Base-by-base conservation (phyloP, 2,329 filamentous ascomycete genomes). In the Alternaria sp. region DNA sequence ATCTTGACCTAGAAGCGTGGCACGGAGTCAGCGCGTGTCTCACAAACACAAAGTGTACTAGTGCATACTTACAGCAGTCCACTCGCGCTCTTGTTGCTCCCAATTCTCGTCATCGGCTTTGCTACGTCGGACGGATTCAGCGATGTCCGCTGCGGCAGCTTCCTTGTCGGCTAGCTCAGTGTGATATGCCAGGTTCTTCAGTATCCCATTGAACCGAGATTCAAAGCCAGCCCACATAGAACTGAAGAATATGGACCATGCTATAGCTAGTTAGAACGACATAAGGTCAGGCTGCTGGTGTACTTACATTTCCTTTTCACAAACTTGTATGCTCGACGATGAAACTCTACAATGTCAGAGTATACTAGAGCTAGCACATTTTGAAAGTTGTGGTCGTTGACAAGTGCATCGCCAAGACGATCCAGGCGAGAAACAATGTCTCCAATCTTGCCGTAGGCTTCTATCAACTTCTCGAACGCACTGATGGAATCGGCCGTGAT, bases 151-250 rank as follows among this genome's bases (percentile, higher is more conserved):
- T 23, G 71, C 66, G 6, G 57, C 52, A 3, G 73, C 74, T 54
- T 77, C 71, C 32, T 67, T 65, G 54, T 76, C 72, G 10, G 72
- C 60, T 10, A 76, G 36, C 15, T 19, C 28, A 10, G 7, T 43
- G 6, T 59, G 56, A 8, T 49, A 51, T 8, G 19, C 15, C 13
- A 59, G 21, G 10, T 7, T 26, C 3, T 50, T n/a, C 36, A 52
- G 10, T 19, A 59, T 59, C n/a, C 56, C 21, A 2, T 21, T 25
- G 17, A 59, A 52, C 0, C 56, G 45, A 15, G 47, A 52, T 23
- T 59, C 56, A 4, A 52, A 59, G 7, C 47, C 23, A 4, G 21
- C 56, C 56, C 56, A 59, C 28, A n/a, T 50, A 4, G 56, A 52
- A 8, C 21, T 10, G 13, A 59, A 59, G 47, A 59, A 59, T 15